Percentiles rank a stretch among this genome's conserved stretches.
These are phyloP conservation scores for Auricularia sp. DNA, from an alignment of 768 basidiomycete genomes.

Conservation along the genomic window DNA sequence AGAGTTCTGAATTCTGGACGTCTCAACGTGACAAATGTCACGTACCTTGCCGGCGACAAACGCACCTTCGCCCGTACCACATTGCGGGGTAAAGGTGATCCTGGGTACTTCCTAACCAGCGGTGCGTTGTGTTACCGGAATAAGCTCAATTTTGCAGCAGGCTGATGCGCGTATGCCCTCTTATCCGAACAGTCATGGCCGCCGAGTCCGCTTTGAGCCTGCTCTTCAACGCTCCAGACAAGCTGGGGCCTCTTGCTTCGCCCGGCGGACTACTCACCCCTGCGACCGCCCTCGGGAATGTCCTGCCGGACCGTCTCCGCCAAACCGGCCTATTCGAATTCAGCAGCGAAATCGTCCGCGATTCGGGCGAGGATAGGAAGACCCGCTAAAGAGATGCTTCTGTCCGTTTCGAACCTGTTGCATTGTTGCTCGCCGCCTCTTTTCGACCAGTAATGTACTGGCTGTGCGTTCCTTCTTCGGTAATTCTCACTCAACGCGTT, in stretches of 20 bases:
- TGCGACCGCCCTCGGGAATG: constrained; percentile 70
- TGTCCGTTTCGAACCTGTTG: too few relatives aligned
- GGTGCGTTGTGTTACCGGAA: constrained; percentile 21
- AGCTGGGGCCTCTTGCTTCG: constrained; percentile 44
- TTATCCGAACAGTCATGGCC: constrained; percentile 47
- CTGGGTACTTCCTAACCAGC: constrained; percentile 57
- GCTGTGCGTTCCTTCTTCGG: too few relatives aligned
- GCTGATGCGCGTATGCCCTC: not conserved
- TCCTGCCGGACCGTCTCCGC: constrained; percentile 57
- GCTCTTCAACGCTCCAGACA: constrained; percentile 40
- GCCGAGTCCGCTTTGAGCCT: constrained; percentile 69
- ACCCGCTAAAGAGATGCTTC: not conserved
- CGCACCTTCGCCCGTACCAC: constrained; percentile 47
- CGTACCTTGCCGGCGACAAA: constrained; percentile 41
- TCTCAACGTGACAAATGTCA: constrained; percentile 59
- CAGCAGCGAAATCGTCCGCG: constrained; percentile 33
- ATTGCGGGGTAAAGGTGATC: constrained; percentile 63
- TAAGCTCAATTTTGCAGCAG: not conserved
- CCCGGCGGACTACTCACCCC: constrained; percentile 79
- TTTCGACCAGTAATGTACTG: too few relatives aligned
- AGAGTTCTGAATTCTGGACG: constrained; percentile 54
- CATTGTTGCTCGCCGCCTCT: too few relatives aligned
- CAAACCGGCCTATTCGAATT: constrained; percentile 48
- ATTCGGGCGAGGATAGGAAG: not conserved
- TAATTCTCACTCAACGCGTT: too few relatives aligned